These are phyloP conservation scores for Saccharomyces paradoxus DNA, from an alignment of 805 yeast species.

Conservation along the genomic window DNA sequence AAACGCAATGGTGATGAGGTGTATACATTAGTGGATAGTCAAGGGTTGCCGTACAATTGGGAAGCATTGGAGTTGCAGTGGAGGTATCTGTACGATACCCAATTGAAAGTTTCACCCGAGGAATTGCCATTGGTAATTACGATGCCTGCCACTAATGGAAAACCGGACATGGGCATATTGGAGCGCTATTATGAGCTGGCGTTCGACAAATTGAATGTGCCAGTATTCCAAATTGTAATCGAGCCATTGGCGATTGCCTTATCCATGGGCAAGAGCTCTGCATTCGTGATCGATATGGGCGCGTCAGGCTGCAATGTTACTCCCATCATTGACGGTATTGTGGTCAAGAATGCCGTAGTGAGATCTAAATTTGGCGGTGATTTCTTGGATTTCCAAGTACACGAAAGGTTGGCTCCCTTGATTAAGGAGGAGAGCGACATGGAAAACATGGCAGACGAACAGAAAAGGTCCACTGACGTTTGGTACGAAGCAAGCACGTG, in stretches of 20 bases:
- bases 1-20: conserved; percentile 16
- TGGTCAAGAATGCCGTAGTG: conserved; percentile 54
- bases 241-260: conserved; percentile 71
- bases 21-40: conserved; percentile 48
- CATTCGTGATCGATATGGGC: conserved; percentile 77
- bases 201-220: conserved; percentile 66
- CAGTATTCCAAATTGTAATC: conserved; percentile 66
- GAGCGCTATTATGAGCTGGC: conserved; percentile 64
- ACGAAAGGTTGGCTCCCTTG: conserved; percentile 36
- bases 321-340: conserved; percentile 68
- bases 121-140: conserved; percentile 61
- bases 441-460: background rate
- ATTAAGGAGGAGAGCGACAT: background rate
- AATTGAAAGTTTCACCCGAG: conserved; percentile 41
- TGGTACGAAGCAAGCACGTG: conserved; percentile 26
- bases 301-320: conserved; percentile 61
- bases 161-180: conserved; percentile 31
- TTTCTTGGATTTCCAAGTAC: conserved; percentile 59
- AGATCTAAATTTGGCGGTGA: conserved; percentile 80
- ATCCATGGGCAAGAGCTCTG: conserved; percentile 69
- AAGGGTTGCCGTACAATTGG: conserved; percentile 65
- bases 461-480: conserved; percentile 8
- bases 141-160: conserved; percentile 19
- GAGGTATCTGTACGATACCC: conserved; percentile 50
- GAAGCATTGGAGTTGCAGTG: conserved; percentile 61